A percentile compares a stretch with the other conserved stretches of the same genome.
Evolutionary conservation across 1,284 basidiomycete species (phyloP).

Genomic region (Microbotryum intermedium): DNA sequence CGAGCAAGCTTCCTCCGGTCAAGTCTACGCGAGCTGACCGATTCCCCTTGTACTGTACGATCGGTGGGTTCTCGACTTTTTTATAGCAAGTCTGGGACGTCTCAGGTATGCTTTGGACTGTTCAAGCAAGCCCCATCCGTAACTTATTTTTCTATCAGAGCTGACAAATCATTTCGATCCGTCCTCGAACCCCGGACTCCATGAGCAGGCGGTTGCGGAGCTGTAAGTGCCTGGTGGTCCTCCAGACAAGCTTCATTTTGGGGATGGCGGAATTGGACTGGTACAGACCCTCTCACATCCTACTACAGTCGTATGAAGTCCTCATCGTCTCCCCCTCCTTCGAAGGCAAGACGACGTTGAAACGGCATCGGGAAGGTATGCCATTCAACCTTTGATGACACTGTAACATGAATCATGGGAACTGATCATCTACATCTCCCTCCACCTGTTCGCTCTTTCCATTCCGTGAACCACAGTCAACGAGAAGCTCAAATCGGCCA

Average conservation of each 20-base stretch:
- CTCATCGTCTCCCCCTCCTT: constrained; percentile 34
- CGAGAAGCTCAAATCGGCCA: constrained; percentile 41
- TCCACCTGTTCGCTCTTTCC: not conserved
- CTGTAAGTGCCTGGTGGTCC: constrained; percentile 8
- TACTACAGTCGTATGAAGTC: constrained; percentile 32
- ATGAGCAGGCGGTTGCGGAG: constrained; percentile 26
- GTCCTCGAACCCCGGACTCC: not conserved
- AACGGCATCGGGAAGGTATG: constrained; percentile 33
- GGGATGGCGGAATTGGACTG: not conserved
- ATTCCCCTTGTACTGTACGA: no score
- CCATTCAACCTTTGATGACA: not conserved
- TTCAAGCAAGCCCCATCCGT: no score
- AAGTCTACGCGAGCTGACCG: not conserved
- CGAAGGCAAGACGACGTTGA: constrained; percentile 32
- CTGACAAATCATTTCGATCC: not conserved
- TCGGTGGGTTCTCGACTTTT: no score
- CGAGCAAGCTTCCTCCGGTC: not conserved
- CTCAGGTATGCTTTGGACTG: constrained; percentile 16
- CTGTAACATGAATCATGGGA: no score
- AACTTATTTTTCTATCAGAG: rapidly evolving
- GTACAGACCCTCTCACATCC: not conserved
- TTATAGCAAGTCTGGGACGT: constrained; percentile 32
- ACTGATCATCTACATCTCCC: not conserved
- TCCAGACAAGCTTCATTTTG: not conserved
- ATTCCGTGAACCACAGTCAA: constrained; percentile 34